Percentiles rank a stretch among this genome's conserved stretches.
Evolutionary conservation across 2,329 filamentous ascomycete species (phyloP).

Genomic region (Malbranchea zuffiana): DNA sequence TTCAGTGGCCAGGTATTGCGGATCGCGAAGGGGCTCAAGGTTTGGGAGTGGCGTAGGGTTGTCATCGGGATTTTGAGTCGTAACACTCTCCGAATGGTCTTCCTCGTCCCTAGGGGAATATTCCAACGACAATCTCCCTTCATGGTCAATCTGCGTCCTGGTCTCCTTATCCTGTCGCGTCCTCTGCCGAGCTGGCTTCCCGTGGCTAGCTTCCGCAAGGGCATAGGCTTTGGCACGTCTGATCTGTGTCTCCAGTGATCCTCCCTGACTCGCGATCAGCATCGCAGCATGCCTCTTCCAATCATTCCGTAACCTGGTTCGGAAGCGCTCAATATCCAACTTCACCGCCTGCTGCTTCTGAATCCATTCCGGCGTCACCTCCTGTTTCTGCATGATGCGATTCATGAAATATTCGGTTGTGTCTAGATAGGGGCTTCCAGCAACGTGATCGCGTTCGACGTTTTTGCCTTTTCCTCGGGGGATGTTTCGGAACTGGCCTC

Average conservation of each 20-base stretch:
- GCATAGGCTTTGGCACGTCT: conserved; percentile 61
- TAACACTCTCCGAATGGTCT: neutral
- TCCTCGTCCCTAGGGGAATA: conserved; percentile 1
- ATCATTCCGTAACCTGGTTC: conserved; percentile 62
- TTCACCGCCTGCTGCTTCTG: conserved; percentile 92
- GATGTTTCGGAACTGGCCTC: conserved; percentile 81
- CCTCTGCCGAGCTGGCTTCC: neutral
- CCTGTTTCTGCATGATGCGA: conserved; percentile 93
- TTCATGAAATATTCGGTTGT: conserved; percentile 98
- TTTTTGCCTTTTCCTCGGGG: conserved; percentile 64
- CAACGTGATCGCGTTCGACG: conserved; percentile 62
- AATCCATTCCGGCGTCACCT: conserved; percentile 94
- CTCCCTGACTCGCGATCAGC: conserved; percentile 66
- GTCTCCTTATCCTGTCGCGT: neutral
- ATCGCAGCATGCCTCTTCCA: conserved; percentile 77
- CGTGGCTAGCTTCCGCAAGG: conserved; percentile 42
- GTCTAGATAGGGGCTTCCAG: conserved; percentile 80
- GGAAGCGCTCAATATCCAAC: conserved; percentile 57
- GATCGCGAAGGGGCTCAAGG: conserved; percentile 62
- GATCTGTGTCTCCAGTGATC: conserved; percentile 63
- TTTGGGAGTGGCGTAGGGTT: conserved; percentile 25
- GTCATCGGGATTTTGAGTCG: conserved; percentile 8
- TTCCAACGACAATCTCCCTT: conserved; percentile 17
- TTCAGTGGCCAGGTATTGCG: conserved; percentile 63
- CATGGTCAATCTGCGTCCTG: conserved; percentile 18